phyloP scores from a whole-genome alignment of 208 protist species.

The Entamoeba moshkovskii region DNA sequence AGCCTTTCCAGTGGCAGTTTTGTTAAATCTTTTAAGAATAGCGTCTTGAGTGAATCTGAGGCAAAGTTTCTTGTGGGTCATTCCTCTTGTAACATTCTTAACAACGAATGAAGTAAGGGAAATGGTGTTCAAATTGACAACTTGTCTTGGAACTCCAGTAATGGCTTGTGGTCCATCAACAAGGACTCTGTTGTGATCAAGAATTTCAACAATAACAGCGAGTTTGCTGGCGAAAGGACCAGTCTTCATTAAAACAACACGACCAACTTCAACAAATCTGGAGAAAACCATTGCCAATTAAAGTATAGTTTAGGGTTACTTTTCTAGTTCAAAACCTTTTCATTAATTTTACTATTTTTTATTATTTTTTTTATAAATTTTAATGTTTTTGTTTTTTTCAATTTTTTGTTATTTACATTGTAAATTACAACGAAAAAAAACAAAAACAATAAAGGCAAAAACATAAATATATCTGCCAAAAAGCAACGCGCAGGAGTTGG shows the following conservation, averaged over 20 bases:
- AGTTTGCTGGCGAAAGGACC: conserved; percentile 8
- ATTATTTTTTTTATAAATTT: neutral
- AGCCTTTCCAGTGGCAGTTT: neutral
- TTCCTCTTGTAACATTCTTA: neutral
- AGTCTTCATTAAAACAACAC: conserved; percentile 10
- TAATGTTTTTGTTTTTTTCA: neutral
- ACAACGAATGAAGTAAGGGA: neutral
- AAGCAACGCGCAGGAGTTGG: neutral
- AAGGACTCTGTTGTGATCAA: conserved; percentile 10
- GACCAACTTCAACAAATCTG: conserved; percentile 15
- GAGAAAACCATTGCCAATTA: neutral
- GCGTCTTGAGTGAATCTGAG: neutral
- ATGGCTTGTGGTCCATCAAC: conserved; percentile 1
- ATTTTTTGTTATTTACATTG: neutral
- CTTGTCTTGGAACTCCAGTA: conserved; percentile 4
- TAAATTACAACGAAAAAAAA: neutral
- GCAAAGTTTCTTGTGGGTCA: neutral
- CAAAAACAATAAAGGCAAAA: neutral
- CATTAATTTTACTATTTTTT: too few relatives aligned
- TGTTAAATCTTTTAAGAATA: neutral
- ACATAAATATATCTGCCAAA: conserved; percentile 3
- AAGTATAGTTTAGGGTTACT: neutral
- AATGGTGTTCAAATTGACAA: neutral
- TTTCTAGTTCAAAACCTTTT: neutral
- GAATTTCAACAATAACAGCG: conserved; percentile 10